Percentiles rank a stretch among this genome's conserved stretches.
Evolutionary conservation across 495 filamentous ascomycete species (phyloP).

Genomic region (Cenococcum geophilum): DNA sequence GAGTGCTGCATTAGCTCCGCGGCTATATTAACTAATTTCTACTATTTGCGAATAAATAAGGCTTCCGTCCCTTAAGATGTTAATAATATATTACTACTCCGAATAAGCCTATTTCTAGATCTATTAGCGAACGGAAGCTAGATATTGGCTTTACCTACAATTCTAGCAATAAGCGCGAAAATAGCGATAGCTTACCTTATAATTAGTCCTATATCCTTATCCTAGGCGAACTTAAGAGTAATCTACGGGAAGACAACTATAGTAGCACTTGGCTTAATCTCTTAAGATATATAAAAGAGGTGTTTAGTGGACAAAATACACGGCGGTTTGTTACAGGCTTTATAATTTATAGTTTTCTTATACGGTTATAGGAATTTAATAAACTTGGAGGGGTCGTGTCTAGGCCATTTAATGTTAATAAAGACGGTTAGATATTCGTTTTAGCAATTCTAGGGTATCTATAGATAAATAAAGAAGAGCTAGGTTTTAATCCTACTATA

Average conservation of each 20-base stretch:
- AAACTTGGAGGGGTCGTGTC: conserved; percentile 18
- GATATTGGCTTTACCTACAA: conserved; percentile 17
- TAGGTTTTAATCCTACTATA: no score
- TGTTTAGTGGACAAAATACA: conserved; percentile 22
- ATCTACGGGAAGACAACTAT: conserved; percentile 22
- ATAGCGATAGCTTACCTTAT: conserved; percentile 5
- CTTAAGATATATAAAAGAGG: conserved; percentile 21
- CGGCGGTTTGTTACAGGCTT: conserved; percentile 17
- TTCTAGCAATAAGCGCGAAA: conserved; percentile 8
- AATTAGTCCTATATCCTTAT: conserved; percentile 22
- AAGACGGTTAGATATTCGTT: conserved; percentile 18
- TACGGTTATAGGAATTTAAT: conserved; percentile 23
- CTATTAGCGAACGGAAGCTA: conserved; percentile 21
- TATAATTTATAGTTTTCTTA: conserved; percentile 23
- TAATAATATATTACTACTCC: conserved; percentile 20
- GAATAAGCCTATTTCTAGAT: conserved; percentile 23
- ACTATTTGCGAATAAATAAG: conserved; percentile 14
- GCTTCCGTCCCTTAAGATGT: conserved; percentile 17
- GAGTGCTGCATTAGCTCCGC: conserved; percentile 16
- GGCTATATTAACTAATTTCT: conserved; percentile 15
- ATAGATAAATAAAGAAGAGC: conserved; percentile 21
- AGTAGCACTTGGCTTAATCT: conserved; percentile 24
- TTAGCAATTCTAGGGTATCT: conserved; percentile 16
- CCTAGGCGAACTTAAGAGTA: conserved; percentile 24
- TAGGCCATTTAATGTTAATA: conserved; percentile 22